Conservation (phyloP, 768 basidiomycete species). For the Pisolithus albus region DNA sequence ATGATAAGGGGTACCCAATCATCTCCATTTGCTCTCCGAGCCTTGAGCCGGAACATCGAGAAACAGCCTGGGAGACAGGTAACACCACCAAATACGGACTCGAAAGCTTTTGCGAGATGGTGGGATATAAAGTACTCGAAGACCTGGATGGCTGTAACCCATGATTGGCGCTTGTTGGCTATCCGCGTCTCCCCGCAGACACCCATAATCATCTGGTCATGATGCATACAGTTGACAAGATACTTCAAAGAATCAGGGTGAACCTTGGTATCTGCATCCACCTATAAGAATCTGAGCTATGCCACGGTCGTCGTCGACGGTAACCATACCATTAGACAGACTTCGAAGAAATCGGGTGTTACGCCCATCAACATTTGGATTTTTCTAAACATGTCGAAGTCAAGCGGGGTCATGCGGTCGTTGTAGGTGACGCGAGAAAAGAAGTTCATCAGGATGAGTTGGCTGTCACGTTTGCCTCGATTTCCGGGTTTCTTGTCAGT, state of each 20-base stretch:
- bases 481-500: constrained; percentile 94
- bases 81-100: constrained; percentile 98
- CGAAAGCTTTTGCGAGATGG: constrained; percentile 96
- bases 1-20: constrained; percentile 98
- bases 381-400: constrained; percentile 97
- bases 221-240: constrained; percentile 97
- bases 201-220: constrained; percentile 99
- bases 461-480: constrained; percentile 96
- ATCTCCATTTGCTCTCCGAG: constrained; percentile 77
- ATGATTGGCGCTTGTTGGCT: constrained; percentile 95
- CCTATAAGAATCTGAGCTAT: constrained; percentile 43
- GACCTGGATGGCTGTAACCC: constrained; percentile 98
- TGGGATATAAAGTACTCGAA: constrained; percentile 99
- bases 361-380: constrained; percentile 97
- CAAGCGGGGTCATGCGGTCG: constrained; percentile 95
- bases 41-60: constrained; percentile 98
- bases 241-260: constrained; percentile 84
- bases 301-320: neutral
- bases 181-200: constrained; percentile 98
- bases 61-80: constrained; percentile 99
- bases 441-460: constrained; percentile 99
- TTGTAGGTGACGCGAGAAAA: constrained; percentile 99
- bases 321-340: constrained; percentile 82
- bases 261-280: constrained; percentile 97
- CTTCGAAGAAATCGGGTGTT: constrained; percentile 97